Conservation (phyloP, 2,329 filamentous ascomycete species). For the Leptodontidium sp. region DNA sequence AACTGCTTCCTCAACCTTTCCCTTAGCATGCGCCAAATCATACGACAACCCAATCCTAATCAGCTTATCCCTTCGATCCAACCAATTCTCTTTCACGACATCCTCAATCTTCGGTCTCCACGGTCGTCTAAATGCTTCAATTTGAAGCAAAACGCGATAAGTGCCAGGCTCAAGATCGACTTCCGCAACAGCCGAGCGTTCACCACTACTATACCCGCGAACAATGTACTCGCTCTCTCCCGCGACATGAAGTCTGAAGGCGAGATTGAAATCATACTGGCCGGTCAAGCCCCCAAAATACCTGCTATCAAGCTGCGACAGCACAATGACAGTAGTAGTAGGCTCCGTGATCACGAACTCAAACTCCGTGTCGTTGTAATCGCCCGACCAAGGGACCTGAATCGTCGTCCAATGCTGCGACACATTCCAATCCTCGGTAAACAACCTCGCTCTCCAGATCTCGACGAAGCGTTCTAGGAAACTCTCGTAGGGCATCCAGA, state of each 20-base stretch:
- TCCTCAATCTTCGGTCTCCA: constrained; percentile 51
- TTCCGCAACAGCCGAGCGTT: constrained; percentile 65
- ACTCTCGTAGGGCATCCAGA: constrained; percentile 71
- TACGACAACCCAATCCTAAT: constrained; percentile 67
- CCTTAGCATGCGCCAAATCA: constrained; percentile 67
- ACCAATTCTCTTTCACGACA: constrained; percentile 52
- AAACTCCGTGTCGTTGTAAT: constrained; percentile 69
- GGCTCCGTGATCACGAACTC: constrained; percentile 62
- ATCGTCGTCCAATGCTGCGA: constrained; percentile 69
- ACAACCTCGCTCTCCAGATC: constrained; percentile 68
- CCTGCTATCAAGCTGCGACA: constrained; percentile 64
- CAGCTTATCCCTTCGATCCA: constrained; percentile 60
- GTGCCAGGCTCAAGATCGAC: constrained; percentile 63
- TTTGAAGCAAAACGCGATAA: constrained; percentile 64
- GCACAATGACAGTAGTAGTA: constrained; percentile 64
- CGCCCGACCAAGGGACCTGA: constrained; percentile 65
- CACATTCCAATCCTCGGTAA: constrained; percentile 65
- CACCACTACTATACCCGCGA: constrained; percentile 60
- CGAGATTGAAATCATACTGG: constrained; percentile 60
- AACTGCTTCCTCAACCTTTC: constrained; percentile 56
- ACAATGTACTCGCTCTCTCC: constrained; percentile 66
- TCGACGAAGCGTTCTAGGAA: constrained; percentile 66
- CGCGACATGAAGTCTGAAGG: constrained; percentile 57
- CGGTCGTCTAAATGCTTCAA: constrained; percentile 57
- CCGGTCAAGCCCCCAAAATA: constrained; percentile 69